These are phyloP conservation scores for Desmodesmus armatus DNA, from an alignment of 139 green algal genomes.

Conservation along the genomic window DNA sequence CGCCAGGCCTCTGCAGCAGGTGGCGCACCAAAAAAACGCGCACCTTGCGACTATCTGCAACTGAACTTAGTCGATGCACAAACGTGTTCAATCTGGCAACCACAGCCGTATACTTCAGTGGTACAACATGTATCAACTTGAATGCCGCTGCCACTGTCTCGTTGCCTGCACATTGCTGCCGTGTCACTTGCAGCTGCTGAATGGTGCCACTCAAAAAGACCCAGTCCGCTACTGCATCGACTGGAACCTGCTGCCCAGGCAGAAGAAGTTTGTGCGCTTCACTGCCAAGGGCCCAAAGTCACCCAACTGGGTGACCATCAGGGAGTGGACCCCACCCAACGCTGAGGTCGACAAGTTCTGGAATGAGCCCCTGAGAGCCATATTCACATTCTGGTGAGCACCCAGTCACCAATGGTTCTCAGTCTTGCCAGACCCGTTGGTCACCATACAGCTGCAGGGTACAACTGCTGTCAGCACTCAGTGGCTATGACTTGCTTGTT, in stretches of 20 bases:
- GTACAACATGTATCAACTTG: no score
- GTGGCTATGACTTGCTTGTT: no score
- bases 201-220: slow-evolving; percentile 24
- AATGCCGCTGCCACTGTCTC: not conserved
- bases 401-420: no score
- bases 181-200: slow-evolving; percentile 19
- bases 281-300: not conserved
- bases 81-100: no score
- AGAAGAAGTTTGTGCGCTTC: slow-evolving; percentile 30
- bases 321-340: slow-evolving; percentile 35
- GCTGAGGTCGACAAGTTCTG: slow-evolving; percentile 23
- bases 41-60: no score
- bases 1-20: no score
- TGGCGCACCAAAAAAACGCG: no score
- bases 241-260: not conserved
- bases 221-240: slow-evolving; percentile 41
- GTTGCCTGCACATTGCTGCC: not conserved
- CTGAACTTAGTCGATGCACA: no score
- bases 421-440: no score
- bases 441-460: no score
- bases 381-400: slow-evolving; percentile 37
- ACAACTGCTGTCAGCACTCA: no score
- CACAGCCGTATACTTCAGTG: no score
- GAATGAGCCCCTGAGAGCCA: slow-evolving; percentile 26
- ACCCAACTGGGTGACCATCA: slow-evolving; percentile 3